These are phyloP conservation scores for Akanthomyces uredinophilus DNA, from an alignment of 2,329 filamentous ascomycete genomes.

Conservation along the genomic window DNA sequence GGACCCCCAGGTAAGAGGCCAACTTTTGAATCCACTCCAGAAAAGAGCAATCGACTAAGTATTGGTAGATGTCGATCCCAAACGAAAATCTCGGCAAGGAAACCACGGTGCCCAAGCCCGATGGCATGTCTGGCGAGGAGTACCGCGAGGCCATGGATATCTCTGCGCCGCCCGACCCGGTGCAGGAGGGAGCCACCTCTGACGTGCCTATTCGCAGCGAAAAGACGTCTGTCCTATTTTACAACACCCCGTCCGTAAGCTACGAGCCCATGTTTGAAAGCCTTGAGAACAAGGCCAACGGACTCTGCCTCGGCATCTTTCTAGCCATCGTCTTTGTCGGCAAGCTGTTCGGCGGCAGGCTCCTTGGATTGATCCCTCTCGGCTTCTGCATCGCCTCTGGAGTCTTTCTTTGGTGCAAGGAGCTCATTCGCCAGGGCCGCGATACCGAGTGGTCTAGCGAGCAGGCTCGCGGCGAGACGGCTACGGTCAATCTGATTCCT, in stretches of 20 bases:
- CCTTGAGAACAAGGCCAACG: constrained; percentile 69
- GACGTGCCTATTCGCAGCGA: constrained; percentile 95
- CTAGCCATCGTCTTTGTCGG: constrained; percentile 71
- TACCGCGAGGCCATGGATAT: constrained; percentile 85
- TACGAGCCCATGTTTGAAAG: constrained; percentile 82
- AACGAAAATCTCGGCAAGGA: constrained; percentile 81
- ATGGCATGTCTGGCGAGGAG: constrained; percentile 67
- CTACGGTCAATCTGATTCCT: constrained; percentile 81
- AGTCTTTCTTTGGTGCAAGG: constrained; percentile 85
- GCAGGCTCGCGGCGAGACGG: constrained; percentile 76
- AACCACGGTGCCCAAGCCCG: constrained; percentile 66
- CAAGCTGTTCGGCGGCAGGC: constrained; percentile 69
- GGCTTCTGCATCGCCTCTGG: constrained; percentile 67
- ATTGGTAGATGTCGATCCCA: constrained; percentile 66
- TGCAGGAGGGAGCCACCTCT: constrained; percentile 75
- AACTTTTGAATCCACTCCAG: neutral
- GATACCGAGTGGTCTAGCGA: constrained; percentile 87
- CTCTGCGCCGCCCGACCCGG: constrained; percentile 83
- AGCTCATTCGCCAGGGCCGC: constrained; percentile 74
- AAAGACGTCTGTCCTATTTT: constrained; percentile 93
- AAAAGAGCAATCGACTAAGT: neutral
- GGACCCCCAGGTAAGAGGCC: constrained; percentile 57
- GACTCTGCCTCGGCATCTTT: constrained; percentile 66
- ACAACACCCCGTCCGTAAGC: constrained; percentile 84
- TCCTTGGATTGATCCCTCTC: constrained; percentile 72